Conservation (phyloP, 495 filamentous ascomycete species). For the Xylaria nigripes region DNA sequence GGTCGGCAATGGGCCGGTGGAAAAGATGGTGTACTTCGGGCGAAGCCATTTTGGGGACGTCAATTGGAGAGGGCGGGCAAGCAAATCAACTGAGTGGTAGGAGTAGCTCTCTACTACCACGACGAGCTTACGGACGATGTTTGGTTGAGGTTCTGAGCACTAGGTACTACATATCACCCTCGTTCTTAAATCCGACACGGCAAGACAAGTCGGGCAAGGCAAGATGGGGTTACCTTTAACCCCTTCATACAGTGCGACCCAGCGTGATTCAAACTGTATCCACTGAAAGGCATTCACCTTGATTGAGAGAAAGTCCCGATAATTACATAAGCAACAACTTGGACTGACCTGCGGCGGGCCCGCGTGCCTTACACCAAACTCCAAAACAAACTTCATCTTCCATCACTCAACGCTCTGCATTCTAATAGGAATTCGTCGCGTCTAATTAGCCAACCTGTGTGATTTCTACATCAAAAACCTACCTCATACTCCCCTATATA, state of each 20-base stretch:
- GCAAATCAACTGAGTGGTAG: conserved; percentile 55
- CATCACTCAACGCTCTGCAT: not conserved
- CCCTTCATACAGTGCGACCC: not conserved
- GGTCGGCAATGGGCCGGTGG: conserved; percentile 91
- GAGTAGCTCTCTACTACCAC: conserved; percentile 99
- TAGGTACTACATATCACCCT: not conserved
- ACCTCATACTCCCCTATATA: not conserved
- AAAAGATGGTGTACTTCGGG: conserved; percentile 96
- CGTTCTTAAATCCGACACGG: not conserved
- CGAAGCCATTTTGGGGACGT: conserved; percentile 53
- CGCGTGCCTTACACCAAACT: too few relatives aligned
- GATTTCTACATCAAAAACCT: not conserved
- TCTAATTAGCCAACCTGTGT: not conserved
- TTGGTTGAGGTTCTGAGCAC: not conserved
- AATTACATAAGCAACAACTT: not conserved
- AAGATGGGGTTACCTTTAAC: not conserved
- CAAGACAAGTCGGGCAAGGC: not conserved
- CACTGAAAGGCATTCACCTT: too few relatives aligned
- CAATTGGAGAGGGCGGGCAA: not conserved
- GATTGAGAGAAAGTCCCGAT: not conserved
- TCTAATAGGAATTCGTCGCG: too few relatives aligned
- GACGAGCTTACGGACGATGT: conserved; percentile 4
- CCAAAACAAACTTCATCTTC: not conserved
- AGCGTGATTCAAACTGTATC: not conserved
- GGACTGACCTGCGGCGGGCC: not conserved